Conservation (phyloP, 2,329 filamentous ascomycete species). For the Phaeosphaeria sp. region DNA sequence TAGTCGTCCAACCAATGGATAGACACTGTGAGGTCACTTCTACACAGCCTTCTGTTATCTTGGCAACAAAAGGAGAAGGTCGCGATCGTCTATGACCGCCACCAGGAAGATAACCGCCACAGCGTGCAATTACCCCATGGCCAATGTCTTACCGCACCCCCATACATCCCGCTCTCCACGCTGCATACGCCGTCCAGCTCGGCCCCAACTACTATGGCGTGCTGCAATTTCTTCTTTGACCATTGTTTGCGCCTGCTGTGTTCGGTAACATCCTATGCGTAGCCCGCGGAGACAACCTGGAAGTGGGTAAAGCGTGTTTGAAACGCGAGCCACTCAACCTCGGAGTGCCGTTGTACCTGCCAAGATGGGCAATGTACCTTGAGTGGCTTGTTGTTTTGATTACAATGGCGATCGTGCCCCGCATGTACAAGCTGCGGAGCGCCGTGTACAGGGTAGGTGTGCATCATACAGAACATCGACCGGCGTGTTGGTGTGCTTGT, state of each 20-base stretch:
- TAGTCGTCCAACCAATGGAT: slow-evolving; percentile 3
- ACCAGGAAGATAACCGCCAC: slow-evolving; percentile 3
- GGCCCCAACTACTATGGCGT: neutral
- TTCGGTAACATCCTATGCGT: slow-evolving; percentile 2
- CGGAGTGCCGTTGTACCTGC: slow-evolving; percentile 31
- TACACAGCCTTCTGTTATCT: neutral
- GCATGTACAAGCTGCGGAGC: slow-evolving; percentile 10
- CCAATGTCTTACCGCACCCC: slow-evolving; percentile 6
- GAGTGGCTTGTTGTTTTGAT: slow-evolving; percentile 36
- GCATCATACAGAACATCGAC: slow-evolving; percentile 13
- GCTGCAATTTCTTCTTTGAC: neutral
- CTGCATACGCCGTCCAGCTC: neutral
- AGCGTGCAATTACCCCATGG: slow-evolving; percentile 8
- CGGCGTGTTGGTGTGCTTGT: slow-evolving; percentile 15
- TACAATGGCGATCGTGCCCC: slow-evolving; percentile 26
- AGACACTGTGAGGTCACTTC: neutral
- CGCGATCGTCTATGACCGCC: neutral
- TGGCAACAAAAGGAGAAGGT: neutral
- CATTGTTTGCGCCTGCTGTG: neutral
- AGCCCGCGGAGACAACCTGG: slow-evolving; percentile 24
- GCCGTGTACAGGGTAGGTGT: slow-evolving; percentile 10
- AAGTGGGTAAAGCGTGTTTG: slow-evolving; percentile 35
- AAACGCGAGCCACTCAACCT: slow-evolving; percentile 20
- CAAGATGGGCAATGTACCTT: slow-evolving; percentile 34
- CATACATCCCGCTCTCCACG: neutral